Percentiles rank a stretch among this genome's conserved stretches.
Evolutionary conservation across 805 yeast genomes (phyloP).

Genomic region (Candida adriatica): DNA sequence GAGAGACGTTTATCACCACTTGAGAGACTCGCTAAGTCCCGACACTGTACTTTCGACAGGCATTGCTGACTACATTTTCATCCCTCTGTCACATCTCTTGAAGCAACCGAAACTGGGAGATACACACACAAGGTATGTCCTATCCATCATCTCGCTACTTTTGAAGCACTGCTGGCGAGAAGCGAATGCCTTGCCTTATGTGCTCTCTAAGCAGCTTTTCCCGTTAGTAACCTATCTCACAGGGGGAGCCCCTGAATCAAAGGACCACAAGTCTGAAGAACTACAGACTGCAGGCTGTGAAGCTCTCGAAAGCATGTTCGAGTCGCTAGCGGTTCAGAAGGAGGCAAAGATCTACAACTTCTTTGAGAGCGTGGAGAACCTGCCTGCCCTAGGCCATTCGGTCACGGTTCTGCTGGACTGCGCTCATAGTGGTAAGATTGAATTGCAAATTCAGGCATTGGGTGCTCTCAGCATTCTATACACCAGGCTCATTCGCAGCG

Average conservation of each 20-base stretch:
- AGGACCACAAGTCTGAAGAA: constrained; percentile 29
- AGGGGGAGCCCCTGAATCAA: constrained; percentile 37
- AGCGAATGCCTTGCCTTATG: constrained; percentile 29
- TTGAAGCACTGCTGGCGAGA: constrained; percentile 41
- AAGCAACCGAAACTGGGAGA: constrained; percentile 41
- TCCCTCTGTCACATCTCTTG: constrained; percentile 50
- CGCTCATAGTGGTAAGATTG: constrained; percentile 23
- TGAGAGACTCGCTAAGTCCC: constrained; percentile 13
- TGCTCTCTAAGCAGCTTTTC: constrained; percentile 37
- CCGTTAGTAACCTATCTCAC: constrained; percentile 40
- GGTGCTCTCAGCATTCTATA: constrained; percentile 30
- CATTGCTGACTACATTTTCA: constrained; percentile 55
- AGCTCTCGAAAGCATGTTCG: constrained; percentile 26
- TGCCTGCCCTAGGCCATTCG: constrained; percentile 42
- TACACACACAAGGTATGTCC: constrained; percentile 36
- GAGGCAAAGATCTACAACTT: constrained; percentile 19
- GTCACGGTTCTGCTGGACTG: constrained; percentile 37
- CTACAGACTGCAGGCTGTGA: constrained; percentile 31
- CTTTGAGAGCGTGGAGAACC: constrained; percentile 26
- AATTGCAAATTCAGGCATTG: constrained; percentile 28
- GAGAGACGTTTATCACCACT: constrained; percentile 24
- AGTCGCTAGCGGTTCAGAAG: constrained; percentile 23
- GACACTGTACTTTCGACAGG: constrained; percentile 26
- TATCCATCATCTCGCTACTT: constrained; percentile 39
- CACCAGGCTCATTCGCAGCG: constrained; percentile 31